Conservation (phyloP, 2,329 filamentous ascomycete species). For the Talaromyces funiculosus region DNA sequence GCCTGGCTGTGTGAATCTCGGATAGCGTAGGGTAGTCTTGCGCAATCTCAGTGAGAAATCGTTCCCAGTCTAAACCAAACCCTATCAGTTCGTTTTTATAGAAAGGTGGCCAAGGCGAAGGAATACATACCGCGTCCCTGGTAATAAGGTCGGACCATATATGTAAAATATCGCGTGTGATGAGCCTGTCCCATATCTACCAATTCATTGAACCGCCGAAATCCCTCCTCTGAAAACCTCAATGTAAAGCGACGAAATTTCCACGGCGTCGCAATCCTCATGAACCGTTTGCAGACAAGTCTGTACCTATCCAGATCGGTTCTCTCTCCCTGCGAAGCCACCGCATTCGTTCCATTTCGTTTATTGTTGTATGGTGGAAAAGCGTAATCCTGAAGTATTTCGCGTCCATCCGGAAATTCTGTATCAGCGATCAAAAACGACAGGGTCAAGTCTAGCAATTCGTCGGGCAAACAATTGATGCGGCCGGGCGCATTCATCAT, state of each 20-base stretch:
- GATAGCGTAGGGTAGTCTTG: constrained; percentile 19
- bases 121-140: constrained; percentile 31
- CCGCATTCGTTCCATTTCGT: not conserved
- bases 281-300: constrained; percentile 37
- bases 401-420: constrained; percentile 10
- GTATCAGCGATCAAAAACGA: constrained; percentile 24
- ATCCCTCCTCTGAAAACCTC: constrained; percentile 32
- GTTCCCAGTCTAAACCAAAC: constrained; percentile 24
- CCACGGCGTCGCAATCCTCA: constrained; percentile 35
- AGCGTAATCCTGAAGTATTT: constrained; percentile 9
- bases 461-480: constrained; percentile 33
- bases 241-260: constrained; percentile 35
- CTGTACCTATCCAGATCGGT: constrained; percentile 37
- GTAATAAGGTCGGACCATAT: constrained; percentile 38
- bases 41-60: constrained; percentile 20
- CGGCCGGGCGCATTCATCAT: constrained; percentile 27
- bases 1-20: constrained; percentile 26
- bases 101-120: not conserved
- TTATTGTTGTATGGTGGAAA: not conserved
- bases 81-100: not conserved
- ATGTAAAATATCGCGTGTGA: constrained; percentile 35
- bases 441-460: constrained; percentile 31
- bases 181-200: constrained; percentile 33
- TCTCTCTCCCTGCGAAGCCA: constrained; percentile 22
- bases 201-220: constrained; percentile 30